Base-by-base conservation (phyloP, 78 protist species). In the Tieghemostelium lacteum region DNA sequence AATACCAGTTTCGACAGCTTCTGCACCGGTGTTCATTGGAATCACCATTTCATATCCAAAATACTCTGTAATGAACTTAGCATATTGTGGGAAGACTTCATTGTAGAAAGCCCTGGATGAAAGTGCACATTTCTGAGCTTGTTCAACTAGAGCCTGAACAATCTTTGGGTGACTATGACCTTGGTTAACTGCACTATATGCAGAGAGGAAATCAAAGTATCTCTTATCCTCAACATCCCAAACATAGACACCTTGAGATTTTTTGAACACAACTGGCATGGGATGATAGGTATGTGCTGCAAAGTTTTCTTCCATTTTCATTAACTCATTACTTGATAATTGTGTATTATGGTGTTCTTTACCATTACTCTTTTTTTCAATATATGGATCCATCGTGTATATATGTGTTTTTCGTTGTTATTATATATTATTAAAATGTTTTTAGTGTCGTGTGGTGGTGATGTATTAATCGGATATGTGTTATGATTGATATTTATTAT, bases 1-100 rank as follows among this genome's bases (percentile, higher is more conserved):
- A 78, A 96, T 26, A 20, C 98, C 98, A 7, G 99, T 93, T 93
- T 99, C 99, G 31, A 91, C 98, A 3, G 94, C 99, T 73, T 98
- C 99, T 14, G 94, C 99, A 28, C 99, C 99, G 1, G 98, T 93
- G 94, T 97, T 98, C 98, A 96, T 97, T 52, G 99, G 99, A 29
- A 99, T 86, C 10, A 99, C 93, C 74, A 65, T 73, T 57, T 97
- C 98, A 72, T 94, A 98, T 36, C 96, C 97, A 36, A 96, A 95
- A 45, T 58, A 50, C 36, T 95, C 78, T 24, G 97, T 92, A 54
- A 93, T 61, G 55, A 34, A 80, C 78, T 92, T 24, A 33, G 95
- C 96, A 50, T 60, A 97, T 61, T 45, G 73, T 24, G 92, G 95
- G 54, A 98, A 74, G 37, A 61, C 52, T 88, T 93, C 85, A 80